Conservation (phyloP, 345 rosid genomes). For the Citrus sp. region DNA sequence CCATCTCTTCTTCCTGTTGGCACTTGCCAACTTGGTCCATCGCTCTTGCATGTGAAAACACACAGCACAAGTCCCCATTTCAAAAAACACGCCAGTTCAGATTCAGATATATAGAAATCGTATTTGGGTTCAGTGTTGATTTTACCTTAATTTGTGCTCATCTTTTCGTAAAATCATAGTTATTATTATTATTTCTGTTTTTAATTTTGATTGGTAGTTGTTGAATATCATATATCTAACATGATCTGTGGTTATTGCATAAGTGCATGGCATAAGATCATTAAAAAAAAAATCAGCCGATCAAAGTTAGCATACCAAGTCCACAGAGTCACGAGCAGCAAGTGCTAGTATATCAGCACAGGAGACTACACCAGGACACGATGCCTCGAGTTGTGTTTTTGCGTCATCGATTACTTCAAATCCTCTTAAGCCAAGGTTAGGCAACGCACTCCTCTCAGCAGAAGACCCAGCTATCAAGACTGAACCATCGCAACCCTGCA, state of each 20-base stretch:
- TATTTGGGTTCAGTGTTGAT: not conserved
- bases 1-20: constrained; percentile 83
- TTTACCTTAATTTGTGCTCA: not conserved
- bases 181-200: too few species aligned
- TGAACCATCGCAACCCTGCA: constrained; percentile 40
- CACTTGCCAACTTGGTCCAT: constrained; percentile 68
- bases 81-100: not conserved
- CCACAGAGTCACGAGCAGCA: constrained; percentile 42
- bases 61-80: not conserved
- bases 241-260: too few species aligned
- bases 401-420: constrained; percentile 42
- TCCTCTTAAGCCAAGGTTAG: constrained; percentile 28
- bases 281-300: too few species aligned
- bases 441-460: constrained; percentile 30
- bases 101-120: too few species aligned
- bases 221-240: too few species aligned
- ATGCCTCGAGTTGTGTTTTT: constrained; percentile 30
- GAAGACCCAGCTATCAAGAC: constrained; percentile 29
- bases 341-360: constrained; percentile 44
- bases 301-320: constrained; percentile 17
- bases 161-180: too few species aligned
- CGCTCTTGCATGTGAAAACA: constrained; percentile 33
- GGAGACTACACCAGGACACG: constrained; percentile 37
- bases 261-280: too few species aligned
- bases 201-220: too few species aligned